Evolutionary conservation across 2,329 filamentous ascomycete species (phyloP), one percentile per base, ranked within the genome.

Genomic region (Penicillium sp.): DNA sequence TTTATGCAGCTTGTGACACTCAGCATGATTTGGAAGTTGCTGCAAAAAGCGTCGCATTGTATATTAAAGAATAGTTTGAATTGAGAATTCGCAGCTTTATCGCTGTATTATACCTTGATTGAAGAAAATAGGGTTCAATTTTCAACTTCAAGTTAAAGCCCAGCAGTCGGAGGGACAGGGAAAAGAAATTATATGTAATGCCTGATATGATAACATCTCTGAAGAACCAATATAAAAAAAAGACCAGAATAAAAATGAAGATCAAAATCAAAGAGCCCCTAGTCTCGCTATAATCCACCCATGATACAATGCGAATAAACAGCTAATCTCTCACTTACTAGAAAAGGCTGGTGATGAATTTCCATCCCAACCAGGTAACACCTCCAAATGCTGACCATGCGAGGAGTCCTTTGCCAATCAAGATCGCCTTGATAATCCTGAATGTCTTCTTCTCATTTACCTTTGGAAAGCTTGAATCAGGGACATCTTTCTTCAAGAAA

Each of bases 1-100:
- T 74, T 5, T 74, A 67, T 56, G 70, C 71, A 6, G 66, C 69
- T 3, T 72, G 69, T 56, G 28, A 55, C 14, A 62, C 48, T 13
- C 48, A 6, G 1, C 36, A 26, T n/a, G 64, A 71, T n/a, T 54
- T 73, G n/a, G 11, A 31, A 23, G 33, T 2, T 23, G 42, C 28
- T 21, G 9, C 14, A 1, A 19, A 9, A 31, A 45, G 18, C 3
- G 26, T 18, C 21, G 42, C 13, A 33, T 19, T 16, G 18, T 45
- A 31, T 24, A 42, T 42, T 6, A 19, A 21, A 21, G 10, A 10
- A 18, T 18, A 18, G 14, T 1, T 1, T 19, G 18, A 16, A 21
- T n/a, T 9, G 13, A 33, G 31, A 33, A 10, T 3, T 33, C 4
- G 14, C 31, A 33, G n/a, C n/a, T n/a, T n/a, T n/a, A n/a, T n/a